phyloP scores from a whole-genome alignment of 495 filamentous ascomycete species.

The Daldinia bambusicola region DNA sequence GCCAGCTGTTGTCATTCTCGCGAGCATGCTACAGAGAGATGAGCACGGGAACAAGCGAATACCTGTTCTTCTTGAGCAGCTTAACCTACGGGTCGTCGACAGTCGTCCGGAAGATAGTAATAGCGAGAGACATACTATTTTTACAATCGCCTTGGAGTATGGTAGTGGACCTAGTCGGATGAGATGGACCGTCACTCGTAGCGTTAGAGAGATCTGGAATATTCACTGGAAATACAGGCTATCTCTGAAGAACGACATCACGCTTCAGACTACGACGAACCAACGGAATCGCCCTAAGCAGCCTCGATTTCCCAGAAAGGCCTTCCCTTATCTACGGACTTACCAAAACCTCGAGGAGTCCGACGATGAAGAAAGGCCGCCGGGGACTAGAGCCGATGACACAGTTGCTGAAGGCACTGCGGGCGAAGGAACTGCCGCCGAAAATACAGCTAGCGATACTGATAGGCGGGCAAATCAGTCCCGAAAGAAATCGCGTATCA shows the following conservation, averaged over 20 bases:
- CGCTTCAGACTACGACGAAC: conserved; percentile 60
- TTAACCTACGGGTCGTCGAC: conserved; percentile 87
- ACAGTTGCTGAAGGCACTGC: conserved; percentile 61
- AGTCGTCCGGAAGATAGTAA: conserved; percentile 69
- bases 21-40: conserved; percentile 96
- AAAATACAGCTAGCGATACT: conserved; percentile 55
- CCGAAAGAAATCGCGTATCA: conserved; percentile 75
- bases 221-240: conserved; percentile 93
- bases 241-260: conserved; percentile 80
- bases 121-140: conserved; percentile 83
- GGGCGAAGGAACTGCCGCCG: conserved; percentile 55
- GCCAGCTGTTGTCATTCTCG: conserved; percentile 90
- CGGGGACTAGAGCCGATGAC: conserved; percentile 56
- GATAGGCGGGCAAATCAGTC: conserved; percentile 52
- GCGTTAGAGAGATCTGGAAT: conserved; percentile 89
- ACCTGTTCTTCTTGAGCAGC: conserved; percentile 92
- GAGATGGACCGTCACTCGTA: conserved; percentile 94
- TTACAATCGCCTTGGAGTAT: conserved; percentile 95
- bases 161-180: conserved; percentile 94
- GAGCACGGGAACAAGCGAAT: conserved; percentile 95
- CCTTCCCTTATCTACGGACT: conserved; percentile 90
- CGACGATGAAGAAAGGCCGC: conserved; percentile 81
- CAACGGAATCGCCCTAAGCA: conserved; percentile 70
- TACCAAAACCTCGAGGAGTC: conserved; percentile 82
- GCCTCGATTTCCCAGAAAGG: conserved; percentile 86